phyloP scores from a whole-genome alignment of 2,329 filamentous ascomycete species.

The Mariannaea sp. region DNA sequence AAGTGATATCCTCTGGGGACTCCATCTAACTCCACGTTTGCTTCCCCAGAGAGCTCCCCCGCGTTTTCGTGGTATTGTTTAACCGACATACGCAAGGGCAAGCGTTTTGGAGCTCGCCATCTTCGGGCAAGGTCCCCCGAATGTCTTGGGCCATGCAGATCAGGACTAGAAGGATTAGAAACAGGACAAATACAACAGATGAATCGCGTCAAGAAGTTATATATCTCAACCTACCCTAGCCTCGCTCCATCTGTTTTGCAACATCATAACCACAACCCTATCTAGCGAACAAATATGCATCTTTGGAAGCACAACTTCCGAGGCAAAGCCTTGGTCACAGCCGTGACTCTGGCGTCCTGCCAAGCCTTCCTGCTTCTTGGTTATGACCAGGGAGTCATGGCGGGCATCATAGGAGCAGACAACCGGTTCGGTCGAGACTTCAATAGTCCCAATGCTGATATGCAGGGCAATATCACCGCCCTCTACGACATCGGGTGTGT shows the following conservation, averaged over 20 bases:
- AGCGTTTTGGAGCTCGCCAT: not conserved
- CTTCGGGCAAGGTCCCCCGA: not conserved
- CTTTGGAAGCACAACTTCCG: slow-evolving; percentile 16
- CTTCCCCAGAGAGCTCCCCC: slow-evolving; percentile 9
- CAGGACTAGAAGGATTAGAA: no score
- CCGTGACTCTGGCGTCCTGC: slow-evolving; percentile 13
- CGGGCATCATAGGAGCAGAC: slow-evolving; percentile 36
- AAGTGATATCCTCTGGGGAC: not conserved
- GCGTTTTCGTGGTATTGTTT: slow-evolving; percentile 17
- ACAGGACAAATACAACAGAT: no score
- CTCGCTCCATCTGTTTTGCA: not conserved
- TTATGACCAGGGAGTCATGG: slow-evolving; percentile 26
- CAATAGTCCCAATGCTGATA: slow-evolving; percentile 13
- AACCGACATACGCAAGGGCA: not conserved
- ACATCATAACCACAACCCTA: not conserved
- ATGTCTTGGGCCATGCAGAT: not conserved
- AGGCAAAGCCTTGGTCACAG: slow-evolving; percentile 8
- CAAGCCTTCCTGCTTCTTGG: slow-evolving; percentile 15
- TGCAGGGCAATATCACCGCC: slow-evolving; percentile 19
- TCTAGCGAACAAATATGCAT: not conserved
- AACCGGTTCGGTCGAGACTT: slow-evolving; percentile 21
- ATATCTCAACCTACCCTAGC: no score
- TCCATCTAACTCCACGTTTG: no score
- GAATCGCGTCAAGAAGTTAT: no score
- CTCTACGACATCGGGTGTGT: slow-evolving; percentile 23